These are phyloP conservation scores for Biscogniauxia sp. DNA, from an alignment of 2,329 filamentous ascomycete species.

Conservation along the genomic window DNA sequence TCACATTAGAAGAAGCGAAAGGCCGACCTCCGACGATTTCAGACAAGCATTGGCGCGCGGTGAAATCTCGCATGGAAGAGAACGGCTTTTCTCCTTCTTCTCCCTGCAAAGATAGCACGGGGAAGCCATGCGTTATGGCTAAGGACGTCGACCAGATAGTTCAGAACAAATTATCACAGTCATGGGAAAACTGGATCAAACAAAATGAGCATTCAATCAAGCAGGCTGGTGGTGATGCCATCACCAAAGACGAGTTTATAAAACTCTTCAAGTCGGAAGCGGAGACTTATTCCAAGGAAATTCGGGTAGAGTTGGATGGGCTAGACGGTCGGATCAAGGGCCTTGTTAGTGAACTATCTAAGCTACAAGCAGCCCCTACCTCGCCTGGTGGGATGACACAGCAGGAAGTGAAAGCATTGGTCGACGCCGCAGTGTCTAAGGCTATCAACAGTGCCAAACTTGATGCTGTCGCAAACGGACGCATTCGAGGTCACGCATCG, in stretches of 20 bases:
- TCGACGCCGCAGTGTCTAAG: constrained; percentile 42
- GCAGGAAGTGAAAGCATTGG: constrained; percentile 40
- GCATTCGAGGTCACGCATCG: constrained; percentile 45
- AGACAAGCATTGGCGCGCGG: constrained; percentile 46
- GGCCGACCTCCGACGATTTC: constrained; percentile 40
- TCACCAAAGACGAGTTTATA: constrained; percentile 34
- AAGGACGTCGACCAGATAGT: constrained; percentile 29
- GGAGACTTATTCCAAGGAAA: constrained; percentile 26
- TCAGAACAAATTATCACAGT: constrained; percentile 33
- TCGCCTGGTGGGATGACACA: constrained; percentile 36
- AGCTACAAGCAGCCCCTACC: constrained; percentile 24
- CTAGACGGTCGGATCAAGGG: constrained; percentile 17
- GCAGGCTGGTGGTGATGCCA: constrained; percentile 31
- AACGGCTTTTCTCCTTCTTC: constrained; percentile 31
- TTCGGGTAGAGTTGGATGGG: constrained; percentile 18
- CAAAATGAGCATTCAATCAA: constrained; percentile 46
- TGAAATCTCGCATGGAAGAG: constrained; percentile 41
- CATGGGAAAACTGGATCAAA: constrained; percentile 53
- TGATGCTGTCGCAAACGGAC: constrained; percentile 44
- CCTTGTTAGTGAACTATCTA: constrained; percentile 30
- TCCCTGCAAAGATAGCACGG: constrained; percentile 17
- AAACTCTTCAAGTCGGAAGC: constrained; percentile 32
- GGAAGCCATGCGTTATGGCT: constrained; percentile 23
- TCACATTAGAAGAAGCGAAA: constrained; percentile 43
- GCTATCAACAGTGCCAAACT: constrained; percentile 46